Base-by-base conservation (phyloP, 1,284 basidiomycete genomes). In the Xanthoconium separans region DNA sequence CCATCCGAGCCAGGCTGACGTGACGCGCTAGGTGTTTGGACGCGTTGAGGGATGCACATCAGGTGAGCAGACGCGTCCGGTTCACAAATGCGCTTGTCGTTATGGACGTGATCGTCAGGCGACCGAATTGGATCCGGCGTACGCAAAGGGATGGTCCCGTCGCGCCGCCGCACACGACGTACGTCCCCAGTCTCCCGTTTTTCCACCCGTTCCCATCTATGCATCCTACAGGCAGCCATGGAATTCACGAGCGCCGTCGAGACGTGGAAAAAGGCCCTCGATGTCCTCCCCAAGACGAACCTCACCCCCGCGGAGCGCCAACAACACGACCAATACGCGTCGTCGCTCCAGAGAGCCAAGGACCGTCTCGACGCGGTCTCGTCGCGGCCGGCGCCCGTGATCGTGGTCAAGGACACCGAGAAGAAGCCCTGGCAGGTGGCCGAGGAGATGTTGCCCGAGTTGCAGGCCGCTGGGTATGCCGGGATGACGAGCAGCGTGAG, bases 101-200 rank as follows among this genome's bases (percentile, higher is more conserved):
- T 22, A 22, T 18, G 9, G 11, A 20, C 18, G 37, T 16, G 18
- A 2, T 16, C n/a, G 18, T 13, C n/a, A 55, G 51, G 30, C 45
- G 12, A 55, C 53, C 7, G 4, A 30, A 13, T 30, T 54, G 18
- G 54, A 56, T 6, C 43, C 43, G 6, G 13, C 6, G 34, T 52
- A 57, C 33, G 44, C 55, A 9, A 51, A 50, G 33, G 47, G 55
- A 8, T 47, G 41, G 50, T 59, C 42, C 13, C 42, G 56, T 6
- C 56, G 15, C 13, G 56, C 43, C 16, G 18, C 57, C 22, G 46
- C 46, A 4, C 51, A 33, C 22, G 41, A 44, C 6, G 50, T 57
- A 4, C 45, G 45, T 47, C 1, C 22, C 6, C 37, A 2, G 7
- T 7, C 8, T 37, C 16, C n/a, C 37, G 16, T 9, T 6, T n/a